Evolutionary conservation across 2,329 filamentous ascomycete genomes (phyloP).

Genomic region (Diaporthe destruens): DNA sequence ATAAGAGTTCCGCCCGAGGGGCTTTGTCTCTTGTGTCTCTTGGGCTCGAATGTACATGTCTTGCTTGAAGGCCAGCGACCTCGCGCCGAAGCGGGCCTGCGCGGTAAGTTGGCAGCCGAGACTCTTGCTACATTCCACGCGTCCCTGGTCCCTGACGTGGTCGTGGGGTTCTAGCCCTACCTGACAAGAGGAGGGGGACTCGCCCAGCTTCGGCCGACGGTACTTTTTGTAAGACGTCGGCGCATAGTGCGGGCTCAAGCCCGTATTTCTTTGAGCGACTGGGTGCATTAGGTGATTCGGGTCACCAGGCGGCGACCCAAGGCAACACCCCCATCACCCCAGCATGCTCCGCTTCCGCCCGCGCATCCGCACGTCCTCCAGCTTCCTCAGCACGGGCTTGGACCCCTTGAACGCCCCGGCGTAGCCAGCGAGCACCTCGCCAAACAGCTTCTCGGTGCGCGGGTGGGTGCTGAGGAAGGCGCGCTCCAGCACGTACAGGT

Average conservation of each 20-base stretch:
- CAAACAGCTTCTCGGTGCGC: conserved; percentile 81
- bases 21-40: conserved; percentile 3
- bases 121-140: too few species aligned
- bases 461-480: conserved; percentile 97
- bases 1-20: conserved; percentile 1
- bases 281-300: background rate
- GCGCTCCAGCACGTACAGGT: conserved; percentile 94
- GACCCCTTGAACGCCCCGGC: conserved; percentile 80
- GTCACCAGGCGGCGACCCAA: background rate
- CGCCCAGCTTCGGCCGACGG: background rate
- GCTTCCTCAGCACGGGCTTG: conserved; percentile 78
- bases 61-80: background rate
- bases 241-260: background rate
- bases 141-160: background rate
- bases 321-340: conserved; percentile 66
- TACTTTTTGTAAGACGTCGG: background rate
- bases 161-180: background rate
- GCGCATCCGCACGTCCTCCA: conserved; percentile 94
- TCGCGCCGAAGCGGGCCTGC: background rate
- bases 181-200: background rate
- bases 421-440: conserved; percentile 81
- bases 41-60: conserved; percentile 1
- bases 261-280: background rate
- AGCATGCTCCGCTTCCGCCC: conserved; percentile 98
- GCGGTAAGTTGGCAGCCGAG: background rate